phyloP scores from a whole-genome alignment of 129 eudicot genomes.

The Helichrysum umbraculigerum region DNA sequence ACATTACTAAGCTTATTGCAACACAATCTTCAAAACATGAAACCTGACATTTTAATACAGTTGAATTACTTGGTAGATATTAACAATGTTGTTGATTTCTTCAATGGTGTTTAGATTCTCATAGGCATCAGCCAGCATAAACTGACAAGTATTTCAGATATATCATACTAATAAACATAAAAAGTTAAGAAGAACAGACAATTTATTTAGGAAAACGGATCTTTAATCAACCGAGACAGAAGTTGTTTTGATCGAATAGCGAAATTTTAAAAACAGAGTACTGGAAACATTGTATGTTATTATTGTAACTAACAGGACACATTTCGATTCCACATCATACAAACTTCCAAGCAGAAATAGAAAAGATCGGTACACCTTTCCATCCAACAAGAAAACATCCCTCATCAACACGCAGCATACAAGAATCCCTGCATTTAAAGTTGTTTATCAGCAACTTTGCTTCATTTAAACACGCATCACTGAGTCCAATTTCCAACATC shows the following conservation, averaged over 20 bases:
- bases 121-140: neutral
- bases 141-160: constrained; percentile 6
- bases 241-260: neutral
- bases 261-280: neutral
- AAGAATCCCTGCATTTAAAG: constrained; percentile 37
- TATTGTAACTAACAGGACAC: neutral
- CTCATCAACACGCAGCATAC: constrained; percentile 32
- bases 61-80: neutral
- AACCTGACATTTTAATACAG: neutral
- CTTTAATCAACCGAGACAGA: neutral
- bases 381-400: constrained; percentile 38
- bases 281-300: neutral
- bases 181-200: constrained; percentile 2
- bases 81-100: constrained; percentile 9
- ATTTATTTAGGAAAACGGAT: neutral
- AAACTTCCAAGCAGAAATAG: constrained; percentile 54
- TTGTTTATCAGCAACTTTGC: constrained; percentile 35
- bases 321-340: neutral
- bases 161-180: neutral
- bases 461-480: constrained; percentile 31
- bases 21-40: neutral
- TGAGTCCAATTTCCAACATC: constrained; percentile 41
- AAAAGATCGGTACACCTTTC: constrained; percentile 45
- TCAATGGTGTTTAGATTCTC: constrained; percentile 7
- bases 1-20: constrained; percentile 18